Base-by-base conservation (phyloP, 2,329 filamentous ascomycete genomes). In the Fusarium camptoceras region DNA sequence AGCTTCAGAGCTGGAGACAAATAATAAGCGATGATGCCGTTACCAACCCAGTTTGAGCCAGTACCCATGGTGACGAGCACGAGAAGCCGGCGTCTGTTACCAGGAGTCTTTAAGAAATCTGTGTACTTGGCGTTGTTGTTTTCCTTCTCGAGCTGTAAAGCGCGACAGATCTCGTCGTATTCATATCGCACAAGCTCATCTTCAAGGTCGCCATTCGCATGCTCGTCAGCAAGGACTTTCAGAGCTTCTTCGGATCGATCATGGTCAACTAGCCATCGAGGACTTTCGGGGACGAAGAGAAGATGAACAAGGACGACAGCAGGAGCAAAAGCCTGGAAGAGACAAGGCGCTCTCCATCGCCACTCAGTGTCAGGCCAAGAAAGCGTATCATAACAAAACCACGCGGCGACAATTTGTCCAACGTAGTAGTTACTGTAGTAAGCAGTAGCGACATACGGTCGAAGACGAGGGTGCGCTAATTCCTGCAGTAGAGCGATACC, bases 31-130 rank as follows among this genome's bases (percentile, higher is more conserved):
- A 91, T 87, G 6, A 91, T 79, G 12, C 86, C 88, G 72, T 91
- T 91, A 37, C 89, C 89, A 49, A 84, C 87, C 80, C 88, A 91
- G 76, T 91, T 88, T 0, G 87, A 89, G 68, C 90, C 89, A 62
- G 90, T 78, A 61, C 88, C 89, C n/a, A 91, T 82, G 0, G 87
- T 88, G 31, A 89, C 76, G 20, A 90, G 81, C 51, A 91, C 84
- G 30, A 85, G 81, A 41, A 91, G 80, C 8, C 89, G 83, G 77
- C 88, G 87, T 51, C 88, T 83, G 80, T 91, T 91, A n/a, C 89
- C 88, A 64, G 82, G 84, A 7, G 89, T 91, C 57, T 80, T 80
- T 71, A 91, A 73, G 71, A 91, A 89, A 73, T 90, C 87, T 16
- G 84, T 69, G 76, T 89, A 91, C 55, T 80, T 84, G 41, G 83